A percentile compares a stretch with the other conserved stretches of the same genome.
phyloP scores from a whole-genome alignment of 805 yeast genomes.

The Pichia eremophila region DNA sequence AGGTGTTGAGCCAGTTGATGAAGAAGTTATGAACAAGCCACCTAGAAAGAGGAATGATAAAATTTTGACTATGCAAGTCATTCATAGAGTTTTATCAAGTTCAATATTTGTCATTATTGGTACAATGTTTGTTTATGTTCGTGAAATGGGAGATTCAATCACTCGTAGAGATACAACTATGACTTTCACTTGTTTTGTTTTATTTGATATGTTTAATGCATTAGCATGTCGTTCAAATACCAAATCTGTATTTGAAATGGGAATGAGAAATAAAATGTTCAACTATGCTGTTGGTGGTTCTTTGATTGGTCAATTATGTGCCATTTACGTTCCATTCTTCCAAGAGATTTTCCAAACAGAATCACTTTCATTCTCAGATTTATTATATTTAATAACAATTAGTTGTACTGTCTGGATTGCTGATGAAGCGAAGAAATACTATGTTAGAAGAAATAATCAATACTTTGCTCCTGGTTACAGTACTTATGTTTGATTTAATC shows the following conservation, averaged over 20 bases:
- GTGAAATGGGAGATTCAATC: slow-evolving; percentile 79
- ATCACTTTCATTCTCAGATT: slow-evolving; percentile 64
- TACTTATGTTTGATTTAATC: slow-evolving; percentile 17
- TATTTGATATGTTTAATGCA: slow-evolving; percentile 96
- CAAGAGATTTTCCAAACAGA: slow-evolving; percentile 93
- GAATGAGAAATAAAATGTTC: slow-evolving; percentile 80
- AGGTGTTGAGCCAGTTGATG: slow-evolving; percentile 96
- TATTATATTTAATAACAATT: slow-evolving; percentile 49
- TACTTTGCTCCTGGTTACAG: slow-evolving; percentile 19
- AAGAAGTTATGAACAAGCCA: slow-evolving; percentile 92
- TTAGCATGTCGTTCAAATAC: slow-evolving; percentile 82
- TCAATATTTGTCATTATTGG: slow-evolving; percentile 75
- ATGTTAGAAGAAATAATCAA: slow-evolving; percentile 11
- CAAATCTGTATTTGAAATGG: slow-evolving; percentile 76
- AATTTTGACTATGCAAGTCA: slow-evolving; percentile 61
- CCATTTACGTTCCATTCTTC: slow-evolving; percentile 87
- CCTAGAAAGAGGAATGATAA: slow-evolving; percentile 85
- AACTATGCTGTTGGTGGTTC: slow-evolving; percentile 88
- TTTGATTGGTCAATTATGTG: slow-evolving; percentile 82
- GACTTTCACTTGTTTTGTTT: slow-evolving; percentile 96
- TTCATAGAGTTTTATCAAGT: slow-evolving; percentile 66
- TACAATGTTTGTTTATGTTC: slow-evolving; percentile 75
- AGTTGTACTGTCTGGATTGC: slow-evolving; percentile 78
- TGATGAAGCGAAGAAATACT: slow-evolving; percentile 71
- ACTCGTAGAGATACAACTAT: slow-evolving; percentile 96